These are phyloP conservation scores for Lanmaoa rubissima DNA, from an alignment of 768 basidiomycete species.

Conservation along the genomic window DNA sequence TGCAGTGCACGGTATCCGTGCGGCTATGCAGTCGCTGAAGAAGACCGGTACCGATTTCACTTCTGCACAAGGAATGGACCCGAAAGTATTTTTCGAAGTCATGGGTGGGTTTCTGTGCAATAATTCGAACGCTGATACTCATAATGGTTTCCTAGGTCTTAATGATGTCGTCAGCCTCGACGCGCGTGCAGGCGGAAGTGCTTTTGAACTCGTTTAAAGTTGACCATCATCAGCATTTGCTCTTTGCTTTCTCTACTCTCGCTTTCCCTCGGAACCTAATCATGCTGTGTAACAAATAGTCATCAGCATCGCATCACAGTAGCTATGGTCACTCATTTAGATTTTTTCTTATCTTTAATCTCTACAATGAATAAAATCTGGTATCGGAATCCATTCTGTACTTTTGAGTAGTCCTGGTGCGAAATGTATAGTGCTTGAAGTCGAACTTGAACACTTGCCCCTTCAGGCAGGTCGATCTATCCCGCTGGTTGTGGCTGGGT, in stretches of 20 bases:
- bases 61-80: slow-evolving; percentile 66
- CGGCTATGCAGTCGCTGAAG: slow-evolving; percentile 73
- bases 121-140: neutral
- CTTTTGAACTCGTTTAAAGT: slow-evolving; percentile 50
- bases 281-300: slow-evolving; percentile 22
- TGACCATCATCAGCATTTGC: neutral
- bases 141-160: slow-evolving; percentile 38
- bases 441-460: slow-evolving; percentile 11
- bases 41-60: slow-evolving; percentile 75
- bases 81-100: slow-evolving; percentile 73
- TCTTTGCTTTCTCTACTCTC: neutral
- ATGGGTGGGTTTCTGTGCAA: slow-evolving; percentile 49
- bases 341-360: slow-evolving; percentile 22
- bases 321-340: slow-evolving; percentile 22
- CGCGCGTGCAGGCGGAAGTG: slow-evolving; percentile 54
- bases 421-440: neutral
- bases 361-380: slow-evolving; percentile 17
- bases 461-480: slow-evolving; percentile 5
- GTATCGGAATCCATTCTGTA: slow-evolving; percentile 5
- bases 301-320: slow-evolving; percentile 13
- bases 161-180: slow-evolving; percentile 55
- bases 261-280: slow-evolving; percentile 5
- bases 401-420: neutral
- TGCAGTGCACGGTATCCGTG: slow-evolving; percentile 72
- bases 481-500: neutral